Evolutionary conservation across 441 rosid species (phyloP).

Genomic region (Pelargonium australe): DNA sequence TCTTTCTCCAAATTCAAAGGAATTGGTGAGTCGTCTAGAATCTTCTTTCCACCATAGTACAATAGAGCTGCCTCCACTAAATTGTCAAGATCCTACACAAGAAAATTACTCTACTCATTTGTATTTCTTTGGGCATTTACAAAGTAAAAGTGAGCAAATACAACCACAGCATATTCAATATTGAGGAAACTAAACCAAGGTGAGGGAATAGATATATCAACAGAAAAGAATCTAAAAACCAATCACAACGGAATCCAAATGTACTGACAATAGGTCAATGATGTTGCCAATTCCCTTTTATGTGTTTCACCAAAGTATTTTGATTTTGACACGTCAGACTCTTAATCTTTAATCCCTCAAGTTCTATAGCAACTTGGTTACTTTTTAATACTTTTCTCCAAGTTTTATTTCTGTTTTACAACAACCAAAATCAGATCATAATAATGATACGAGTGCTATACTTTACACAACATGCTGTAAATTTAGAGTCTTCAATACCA

Average conservation of each 20-base stretch:
- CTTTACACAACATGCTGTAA: background rate
- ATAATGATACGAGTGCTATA: background rate
- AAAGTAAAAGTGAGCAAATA: constrained; percentile 3
- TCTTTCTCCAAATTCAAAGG: constrained; percentile 76
- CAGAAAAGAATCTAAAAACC: background rate
- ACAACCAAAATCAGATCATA: constrained; percentile 1
- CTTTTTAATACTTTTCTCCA: background rate
- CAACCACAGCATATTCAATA: background rate
- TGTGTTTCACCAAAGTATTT: background rate
- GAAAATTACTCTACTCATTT: constrained; percentile 6
- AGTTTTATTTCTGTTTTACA: background rate
- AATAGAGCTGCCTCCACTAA: constrained; percentile 80
- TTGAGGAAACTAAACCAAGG: background rate
- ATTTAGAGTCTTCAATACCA: constrained; percentile 4
- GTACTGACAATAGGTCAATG: background rate
- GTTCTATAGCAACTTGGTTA: background rate
- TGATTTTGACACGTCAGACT: background rate
- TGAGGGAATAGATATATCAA: background rate
- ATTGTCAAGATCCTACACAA: constrained; percentile 73
- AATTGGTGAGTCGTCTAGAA: constrained; percentile 55
- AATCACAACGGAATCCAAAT: background rate
- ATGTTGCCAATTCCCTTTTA: background rate
- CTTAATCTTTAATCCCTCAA: background rate
- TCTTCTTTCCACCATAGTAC: constrained; percentile 67
- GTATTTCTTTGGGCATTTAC: background rate